phyloP scores from a whole-genome alignment of 2,329 filamentous ascomycete species.

The Cladorrhinum sp. region DNA sequence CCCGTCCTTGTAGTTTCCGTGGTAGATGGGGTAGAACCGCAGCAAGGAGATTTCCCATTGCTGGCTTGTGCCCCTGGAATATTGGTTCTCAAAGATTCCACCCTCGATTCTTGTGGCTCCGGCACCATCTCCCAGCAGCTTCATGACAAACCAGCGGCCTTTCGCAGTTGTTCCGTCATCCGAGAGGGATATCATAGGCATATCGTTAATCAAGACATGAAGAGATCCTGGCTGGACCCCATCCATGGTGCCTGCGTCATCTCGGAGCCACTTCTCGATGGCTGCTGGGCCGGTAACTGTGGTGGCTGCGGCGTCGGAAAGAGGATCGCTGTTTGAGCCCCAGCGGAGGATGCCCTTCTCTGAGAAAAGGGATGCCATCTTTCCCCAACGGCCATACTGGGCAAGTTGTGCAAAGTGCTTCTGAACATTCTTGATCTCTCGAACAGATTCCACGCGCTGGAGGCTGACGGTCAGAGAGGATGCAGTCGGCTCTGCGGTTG shows the following conservation, averaged over 20 bases:
- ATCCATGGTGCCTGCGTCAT: constrained; percentile 19
- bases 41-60: constrained; percentile 20
- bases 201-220: constrained; percentile 17
- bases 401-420: constrained; percentile 19
- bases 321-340: constrained; percentile 15
- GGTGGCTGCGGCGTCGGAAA: constrained; percentile 5
- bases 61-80: constrained; percentile 3
- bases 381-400: constrained; percentile 15
- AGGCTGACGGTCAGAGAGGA: constrained; percentile 14
- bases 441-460: constrained; percentile 19
- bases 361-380: constrained; percentile 22
- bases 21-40: constrained; percentile 20
- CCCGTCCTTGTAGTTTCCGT: constrained; percentile 15
- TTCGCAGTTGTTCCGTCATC: constrained; percentile 16
- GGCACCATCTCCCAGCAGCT: constrained; percentile 14
- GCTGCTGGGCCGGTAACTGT: constrained; percentile 11
- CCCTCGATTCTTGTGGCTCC: constrained; percentile 19
- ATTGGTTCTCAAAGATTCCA: constrained; percentile 22
- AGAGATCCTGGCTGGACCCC: constrained; percentile 19
- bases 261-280: constrained; percentile 18
- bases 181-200: constrained; percentile 17
- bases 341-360: constrained; percentile 20
- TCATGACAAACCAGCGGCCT: constrained; percentile 15
- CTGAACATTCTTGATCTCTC: constrained; percentile 23
- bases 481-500: neutral